Evolutionary conservation across 1,284 basidiomycete species (phyloP), one percentile per base, ranked within the genome.

Genomic region (Sporisorium graminicola): DNA sequence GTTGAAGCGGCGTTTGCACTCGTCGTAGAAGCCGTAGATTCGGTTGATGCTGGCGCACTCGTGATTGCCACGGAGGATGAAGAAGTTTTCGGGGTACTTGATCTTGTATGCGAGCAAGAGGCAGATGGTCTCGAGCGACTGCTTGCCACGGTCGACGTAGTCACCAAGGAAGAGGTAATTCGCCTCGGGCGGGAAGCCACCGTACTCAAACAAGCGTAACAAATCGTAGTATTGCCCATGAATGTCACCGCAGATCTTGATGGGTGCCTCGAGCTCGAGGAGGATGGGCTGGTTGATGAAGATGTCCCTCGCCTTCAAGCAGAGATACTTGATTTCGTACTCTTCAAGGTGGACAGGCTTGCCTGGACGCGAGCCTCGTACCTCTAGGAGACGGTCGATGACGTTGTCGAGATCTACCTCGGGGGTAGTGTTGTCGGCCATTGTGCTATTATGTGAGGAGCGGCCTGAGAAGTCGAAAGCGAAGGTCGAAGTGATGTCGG

Each of bases 21-120:
- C 94, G 86, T 96, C 94, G 87, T 96, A 96, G 88, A 96, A 96
- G 77, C 94, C 94, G 86, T 96, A 96, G 87, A 96, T 95, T 86
- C 94, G 90, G 88, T 95, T 95, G 87, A 95, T 95, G 86, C 91
- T 93, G 74, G 94, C 94, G 86, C 94, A 95, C 87, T 95, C 94
- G 87, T 96, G 94, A 88, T 95, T 96, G 82, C 94, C 94, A 81
- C 94, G 90, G 74, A 96, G 89, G 85, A 96, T 93, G 88, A 96
- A 96, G 87, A 96, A 96, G 89, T 96, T 96, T 90, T 96, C 94
- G 59, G 94, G 94, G 88, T 96, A 96, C 90, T 96, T 96, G 90
- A 96, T 96, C 90, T 99, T 99, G 86, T 95, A 95, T 56, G 93
- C 93, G 76, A 95, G 90, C 66, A 95, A 89, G 22, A 80, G 67